phyloP scores from a whole-genome alignment of 2,329 filamentous ascomycete species.

The Aspergillus sp. region DNA sequence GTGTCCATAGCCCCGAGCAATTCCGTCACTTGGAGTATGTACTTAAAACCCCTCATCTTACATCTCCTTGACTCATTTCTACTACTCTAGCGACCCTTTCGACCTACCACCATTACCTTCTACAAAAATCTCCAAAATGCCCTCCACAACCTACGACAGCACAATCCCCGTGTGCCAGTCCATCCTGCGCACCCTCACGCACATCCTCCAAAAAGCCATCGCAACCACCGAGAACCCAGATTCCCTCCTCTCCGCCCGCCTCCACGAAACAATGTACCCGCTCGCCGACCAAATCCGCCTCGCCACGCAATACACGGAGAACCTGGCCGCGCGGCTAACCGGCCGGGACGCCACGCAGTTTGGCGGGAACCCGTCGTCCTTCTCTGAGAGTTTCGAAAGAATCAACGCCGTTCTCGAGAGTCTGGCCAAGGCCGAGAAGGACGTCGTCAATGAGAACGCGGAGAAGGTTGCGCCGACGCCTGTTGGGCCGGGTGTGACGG shows the following conservation, averaged over 20 bases:
- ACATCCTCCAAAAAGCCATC: conserved; percentile 34
- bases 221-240: conserved; percentile 12
- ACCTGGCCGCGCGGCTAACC: conserved; percentile 31
- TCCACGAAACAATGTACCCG: conserved; percentile 30
- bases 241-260: conserved; percentile 25
- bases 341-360: conserved; percentile 27
- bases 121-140: neutral
- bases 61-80: neutral
- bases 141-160: conserved; percentile 29
- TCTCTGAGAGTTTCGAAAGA: conserved; percentile 29
- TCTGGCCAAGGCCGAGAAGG: conserved; percentile 32
- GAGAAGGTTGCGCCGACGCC: conserved; percentile 22
- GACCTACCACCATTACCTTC: no score
- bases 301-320: conserved; percentile 30
- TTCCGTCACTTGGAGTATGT: neutral
- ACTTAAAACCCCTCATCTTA: neutral
- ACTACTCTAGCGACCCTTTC: no score
- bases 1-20: neutral
- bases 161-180: conserved; percentile 28
- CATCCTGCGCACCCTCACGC: conserved; percentile 32
- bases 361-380: conserved; percentile 24
- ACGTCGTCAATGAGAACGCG: conserved; percentile 26
- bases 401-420: conserved; percentile 29
- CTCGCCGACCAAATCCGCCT: conserved; percentile 31
- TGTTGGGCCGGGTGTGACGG: conserved; percentile 15